Percentiles rank a stretch among this genome's conserved stretches.
phyloP scores from a whole-genome alignment of 2,329 filamentous ascomycete genomes.

The Exophiala dermatitidis region DNA sequence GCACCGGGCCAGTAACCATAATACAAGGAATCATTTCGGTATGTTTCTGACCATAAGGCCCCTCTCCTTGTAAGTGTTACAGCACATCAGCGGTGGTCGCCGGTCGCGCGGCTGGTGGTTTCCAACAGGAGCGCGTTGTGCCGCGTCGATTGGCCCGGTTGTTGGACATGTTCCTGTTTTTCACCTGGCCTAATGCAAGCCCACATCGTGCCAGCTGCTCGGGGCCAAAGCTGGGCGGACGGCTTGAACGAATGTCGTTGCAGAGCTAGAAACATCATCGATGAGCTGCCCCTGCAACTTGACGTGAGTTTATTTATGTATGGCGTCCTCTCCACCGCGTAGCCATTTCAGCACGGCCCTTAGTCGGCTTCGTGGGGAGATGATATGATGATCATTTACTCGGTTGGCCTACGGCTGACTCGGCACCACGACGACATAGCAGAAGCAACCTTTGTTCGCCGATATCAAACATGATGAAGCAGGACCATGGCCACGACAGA shows the following conservation, averaged over 20 bases:
- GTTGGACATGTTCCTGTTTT: constrained; percentile 22
- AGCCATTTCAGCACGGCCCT: not conserved
- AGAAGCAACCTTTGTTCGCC: not conserved
- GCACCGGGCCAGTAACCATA: not conserved
- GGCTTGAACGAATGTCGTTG: constrained; percentile 17
- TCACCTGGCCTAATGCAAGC: constrained; percentile 22
- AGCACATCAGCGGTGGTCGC: constrained; percentile 19
- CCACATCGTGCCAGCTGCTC: constrained; percentile 16
- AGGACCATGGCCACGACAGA: constrained; percentile 1
- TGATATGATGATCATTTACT: not conserved
- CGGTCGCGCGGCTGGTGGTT: constrained; percentile 21
- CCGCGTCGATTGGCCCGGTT: constrained; percentile 20
- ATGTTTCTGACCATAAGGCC: not conserved
- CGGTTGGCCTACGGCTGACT: not conserved
- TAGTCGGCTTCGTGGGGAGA: constrained; percentile 1
- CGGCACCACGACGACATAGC: not conserved
- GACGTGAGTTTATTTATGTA: constrained; percentile 17
- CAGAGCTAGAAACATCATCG: constrained; percentile 16
- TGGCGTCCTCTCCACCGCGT: not conserved
- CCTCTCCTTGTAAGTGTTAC: constrained; percentile 1
- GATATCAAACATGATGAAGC: constrained; percentile 11
- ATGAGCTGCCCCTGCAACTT: constrained; percentile 10
- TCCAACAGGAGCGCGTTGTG: constrained; percentile 18
- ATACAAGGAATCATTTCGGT: not conserved
- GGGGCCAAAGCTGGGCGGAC: constrained; percentile 17